A percentile compares a stretch with the other conserved stretches of the same genome.
phyloP scores from a whole-genome alignment of 495 filamentous ascomycete species.

The Neurospora sp. region DNA sequence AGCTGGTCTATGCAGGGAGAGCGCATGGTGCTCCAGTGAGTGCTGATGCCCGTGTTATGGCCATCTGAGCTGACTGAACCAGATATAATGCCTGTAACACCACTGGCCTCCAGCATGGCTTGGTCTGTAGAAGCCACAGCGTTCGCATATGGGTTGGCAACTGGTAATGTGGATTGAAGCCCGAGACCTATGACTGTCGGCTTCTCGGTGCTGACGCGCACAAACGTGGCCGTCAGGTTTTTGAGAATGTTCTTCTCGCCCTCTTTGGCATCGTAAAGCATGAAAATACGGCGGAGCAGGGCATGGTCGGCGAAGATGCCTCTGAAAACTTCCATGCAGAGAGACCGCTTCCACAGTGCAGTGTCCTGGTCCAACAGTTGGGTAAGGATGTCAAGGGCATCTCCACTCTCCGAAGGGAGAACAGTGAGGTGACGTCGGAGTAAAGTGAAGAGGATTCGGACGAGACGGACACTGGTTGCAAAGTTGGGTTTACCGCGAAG shows the following conservation, averaged over 20 bases:
- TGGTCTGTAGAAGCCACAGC: constrained; percentile 52
- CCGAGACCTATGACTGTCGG: constrained; percentile 78
- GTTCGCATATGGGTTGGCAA: constrained; percentile 30
- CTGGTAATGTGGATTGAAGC: constrained; percentile 71
- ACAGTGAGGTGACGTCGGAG: constrained; percentile 66
- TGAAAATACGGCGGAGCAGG: constrained; percentile 70
- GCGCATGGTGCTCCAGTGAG: constrained; percentile 78
- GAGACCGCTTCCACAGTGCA: constrained; percentile 68
- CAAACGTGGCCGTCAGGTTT: constrained; percentile 72
- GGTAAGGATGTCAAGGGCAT: constrained; percentile 73
- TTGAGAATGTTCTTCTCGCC: constrained; percentile 67
- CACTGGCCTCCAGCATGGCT: constrained; percentile 76
- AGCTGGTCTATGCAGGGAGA: constrained; percentile 88
- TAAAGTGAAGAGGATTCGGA: constrained; percentile 70
- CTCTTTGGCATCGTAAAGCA: constrained; percentile 63
- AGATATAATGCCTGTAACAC: constrained; percentile 78
- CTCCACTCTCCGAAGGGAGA: constrained; percentile 69
- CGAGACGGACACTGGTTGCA: constrained; percentile 68
- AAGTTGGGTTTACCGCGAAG: constrained; percentile 73
- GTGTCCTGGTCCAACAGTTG: constrained; percentile 82
- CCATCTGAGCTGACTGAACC: constrained; percentile 57
- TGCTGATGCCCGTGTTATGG: constrained; percentile 67
- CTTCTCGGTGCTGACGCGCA: constrained; percentile 82
- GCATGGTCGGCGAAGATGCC: constrained; percentile 71
- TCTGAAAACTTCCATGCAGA: constrained; percentile 86